Conservation (phyloP, 2,329 filamentous ascomycete species). For the Bipolaris bicolor region DNA sequence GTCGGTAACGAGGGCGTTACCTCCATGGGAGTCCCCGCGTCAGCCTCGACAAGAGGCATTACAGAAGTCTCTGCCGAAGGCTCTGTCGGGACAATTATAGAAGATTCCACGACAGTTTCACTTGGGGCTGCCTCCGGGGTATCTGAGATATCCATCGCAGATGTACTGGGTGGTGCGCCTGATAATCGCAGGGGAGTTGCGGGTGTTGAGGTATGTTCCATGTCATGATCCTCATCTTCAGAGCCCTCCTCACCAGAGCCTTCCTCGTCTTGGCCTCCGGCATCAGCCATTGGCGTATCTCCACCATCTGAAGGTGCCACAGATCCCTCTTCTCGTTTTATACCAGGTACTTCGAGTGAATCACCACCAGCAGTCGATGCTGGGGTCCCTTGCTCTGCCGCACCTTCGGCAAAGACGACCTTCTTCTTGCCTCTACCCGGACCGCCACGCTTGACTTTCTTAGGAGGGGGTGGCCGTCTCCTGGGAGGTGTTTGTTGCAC, state of each 20-base stretch:
- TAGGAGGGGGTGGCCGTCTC: constrained; percentile 75
- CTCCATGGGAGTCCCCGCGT: background rate
- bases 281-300: constrained; percentile 53
- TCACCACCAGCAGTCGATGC: constrained; percentile 31
- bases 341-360: constrained; percentile 32
- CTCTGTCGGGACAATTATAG: background rate
- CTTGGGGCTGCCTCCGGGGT: constrained; percentile 6
- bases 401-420: constrained; percentile 63
- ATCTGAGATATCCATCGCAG: constrained; percentile 20
- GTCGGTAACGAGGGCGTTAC: constrained; percentile 10
- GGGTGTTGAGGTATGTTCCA: constrained; percentile 57
- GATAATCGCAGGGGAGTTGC: constrained; percentile 37
- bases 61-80: background rate
- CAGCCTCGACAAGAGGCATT: background rate
- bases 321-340: constrained; percentile 51
- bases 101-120: background rate
- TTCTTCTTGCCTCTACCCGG: constrained; percentile 82
- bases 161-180: constrained; percentile 12
- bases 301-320: constrained; percentile 44
- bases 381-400: constrained; percentile 38
- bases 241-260: constrained; percentile 56
- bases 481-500: constrained; percentile 58
- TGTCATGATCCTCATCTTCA: constrained; percentile 55
- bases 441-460: constrained; percentile 77
- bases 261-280: constrained; percentile 52